A percentile compares a stretch with the other conserved stretches of the same genome.
Conservation (phyloP, 768 basidiomycete genomes). For the Lentinula edodes region DNA sequence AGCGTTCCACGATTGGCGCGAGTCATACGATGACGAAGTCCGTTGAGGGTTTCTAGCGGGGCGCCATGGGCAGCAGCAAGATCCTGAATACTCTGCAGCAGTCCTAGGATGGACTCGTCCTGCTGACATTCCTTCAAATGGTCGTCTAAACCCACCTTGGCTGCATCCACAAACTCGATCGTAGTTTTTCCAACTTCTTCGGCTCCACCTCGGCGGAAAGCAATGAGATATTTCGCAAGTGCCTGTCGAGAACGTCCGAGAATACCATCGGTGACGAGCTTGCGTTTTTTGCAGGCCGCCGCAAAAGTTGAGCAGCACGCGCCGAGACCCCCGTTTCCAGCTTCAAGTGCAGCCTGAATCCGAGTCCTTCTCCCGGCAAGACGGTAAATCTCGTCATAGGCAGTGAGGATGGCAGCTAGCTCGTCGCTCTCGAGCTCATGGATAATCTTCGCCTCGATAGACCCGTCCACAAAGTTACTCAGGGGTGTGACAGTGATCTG, state of each 20-base stretch:
- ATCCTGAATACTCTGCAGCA: conserved; percentile 4
- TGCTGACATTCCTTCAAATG: conserved; percentile 2
- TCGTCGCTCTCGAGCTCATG: conserved; percentile 8
- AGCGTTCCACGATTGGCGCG: conserved; percentile 3
- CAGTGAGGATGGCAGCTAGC: conserved; percentile 1
- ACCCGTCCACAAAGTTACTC: conserved; percentile 7
- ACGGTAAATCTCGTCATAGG: conserved; percentile 8
- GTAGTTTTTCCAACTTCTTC: background rate
- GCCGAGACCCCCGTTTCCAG: background rate
- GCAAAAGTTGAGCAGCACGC: conserved; percentile 8
- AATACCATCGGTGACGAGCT: conserved; percentile 1
- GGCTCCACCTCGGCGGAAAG: conserved; percentile 1
- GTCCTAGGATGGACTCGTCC: conserved; percentile 10
- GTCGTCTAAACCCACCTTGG: background rate
- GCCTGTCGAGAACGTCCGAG: conserved; percentile 3
- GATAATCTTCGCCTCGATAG: conserved; percentile 2
- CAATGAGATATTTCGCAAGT: conserved; percentile 2
- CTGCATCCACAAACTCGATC: background rate
- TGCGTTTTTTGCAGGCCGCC: conserved; percentile 4
- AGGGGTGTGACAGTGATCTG: conserved; percentile 11
- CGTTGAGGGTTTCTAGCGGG: conserved; percentile 1
- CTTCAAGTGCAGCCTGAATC: background rate
- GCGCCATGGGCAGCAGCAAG: conserved; percentile 1
- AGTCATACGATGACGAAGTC: conserved; percentile 3
- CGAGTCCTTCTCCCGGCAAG: conserved; percentile 4